These are phyloP conservation scores for Glycine soja DNA, from an alignment of 306 rosid genomes.

Conservation along the genomic window DNA sequence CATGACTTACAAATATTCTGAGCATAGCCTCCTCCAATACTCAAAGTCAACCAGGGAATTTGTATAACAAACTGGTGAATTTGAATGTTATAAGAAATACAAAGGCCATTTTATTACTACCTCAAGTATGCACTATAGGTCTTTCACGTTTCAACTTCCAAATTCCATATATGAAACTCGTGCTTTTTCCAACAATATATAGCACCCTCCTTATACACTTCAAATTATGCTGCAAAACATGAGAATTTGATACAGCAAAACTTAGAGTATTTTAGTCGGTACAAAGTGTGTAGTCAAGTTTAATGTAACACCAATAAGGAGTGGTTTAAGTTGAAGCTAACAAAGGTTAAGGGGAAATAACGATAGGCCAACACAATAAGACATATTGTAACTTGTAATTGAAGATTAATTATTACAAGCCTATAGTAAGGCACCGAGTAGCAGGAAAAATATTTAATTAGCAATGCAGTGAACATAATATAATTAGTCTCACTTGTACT, in stretches of 20 bases:
- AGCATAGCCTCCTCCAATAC: conserved; percentile 2
- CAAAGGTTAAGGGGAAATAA: not conserved
- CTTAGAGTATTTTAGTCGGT: not conserved
- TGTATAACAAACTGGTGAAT: not conserved
- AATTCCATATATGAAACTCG: not conserved
- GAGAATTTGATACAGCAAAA: not conserved
- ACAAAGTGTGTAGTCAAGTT: not conserved
- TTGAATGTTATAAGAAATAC: not conserved
- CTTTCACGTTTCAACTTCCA: not conserved
- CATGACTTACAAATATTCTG: conserved; percentile 1
- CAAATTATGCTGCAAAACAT: too few relatives aligned
- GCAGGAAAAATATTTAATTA: not conserved
- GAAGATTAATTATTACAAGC: not conserved
- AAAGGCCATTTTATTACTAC: not conserved
- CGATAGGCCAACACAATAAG: not conserved
- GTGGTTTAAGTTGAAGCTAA: not conserved
- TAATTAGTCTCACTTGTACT: not conserved
- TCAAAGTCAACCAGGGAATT: not conserved
- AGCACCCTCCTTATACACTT: too few relatives aligned
- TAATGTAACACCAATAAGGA: conserved; percentile 8
- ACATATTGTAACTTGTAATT: not conserved
- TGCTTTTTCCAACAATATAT: not conserved
- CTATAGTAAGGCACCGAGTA: not conserved
- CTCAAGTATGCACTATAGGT: not conserved
- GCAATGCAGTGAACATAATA: not conserved